phyloP scores from a whole-genome alignment of 805 yeast genomes.

The Grigorovia yakushimaensis region DNA sequence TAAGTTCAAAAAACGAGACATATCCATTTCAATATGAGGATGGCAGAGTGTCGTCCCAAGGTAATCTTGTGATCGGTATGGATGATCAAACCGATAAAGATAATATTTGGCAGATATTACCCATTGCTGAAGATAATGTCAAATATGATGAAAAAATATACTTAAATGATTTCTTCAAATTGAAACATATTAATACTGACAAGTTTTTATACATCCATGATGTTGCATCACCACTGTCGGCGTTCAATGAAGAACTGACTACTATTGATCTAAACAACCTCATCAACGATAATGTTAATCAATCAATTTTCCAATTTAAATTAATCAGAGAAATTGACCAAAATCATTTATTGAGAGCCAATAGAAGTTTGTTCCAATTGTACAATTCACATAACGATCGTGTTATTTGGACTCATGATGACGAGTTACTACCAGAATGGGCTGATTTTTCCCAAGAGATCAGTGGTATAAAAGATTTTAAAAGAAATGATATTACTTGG shows the following conservation, averaged over 20 bases:
- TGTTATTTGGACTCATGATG: conserved; percentile 87
- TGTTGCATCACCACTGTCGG: conserved; percentile 84
- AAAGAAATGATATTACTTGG: conserved; percentile 65
- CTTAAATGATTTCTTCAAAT: conserved; percentile 65
- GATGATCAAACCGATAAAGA: conserved; percentile 37
- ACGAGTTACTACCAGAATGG: conserved; percentile 90
- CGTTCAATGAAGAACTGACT: conserved; percentile 87
- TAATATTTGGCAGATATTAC: conserved; percentile 69
- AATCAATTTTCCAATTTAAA: conserved; percentile 65
- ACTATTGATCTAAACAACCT: conserved; percentile 37
- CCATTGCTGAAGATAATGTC: conserved; percentile 34
- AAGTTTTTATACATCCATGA: conserved; percentile 80
- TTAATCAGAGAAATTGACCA: conserved; percentile 43
- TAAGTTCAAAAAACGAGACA: conserved; percentile 66
- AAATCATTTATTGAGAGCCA: conserved; percentile 45
- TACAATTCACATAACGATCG: conserved; percentile 80
- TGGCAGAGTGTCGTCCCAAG: conserved; percentile 86
- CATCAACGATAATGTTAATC: conserved; percentile 40
- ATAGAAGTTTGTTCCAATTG: conserved; percentile 55
- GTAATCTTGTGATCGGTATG: conserved; percentile 78
- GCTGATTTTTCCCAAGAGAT: conserved; percentile 83
- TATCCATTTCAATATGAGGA: conserved; percentile 92
- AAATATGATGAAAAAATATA: conserved; percentile 29
- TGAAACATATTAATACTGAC: conserved; percentile 70
- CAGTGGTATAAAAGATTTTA: conserved; percentile 78